These are phyloP conservation scores for Fusarium tuaranense DNA, from an alignment of 2,329 filamentous ascomycete genomes.

Conservation along the genomic window DNA sequence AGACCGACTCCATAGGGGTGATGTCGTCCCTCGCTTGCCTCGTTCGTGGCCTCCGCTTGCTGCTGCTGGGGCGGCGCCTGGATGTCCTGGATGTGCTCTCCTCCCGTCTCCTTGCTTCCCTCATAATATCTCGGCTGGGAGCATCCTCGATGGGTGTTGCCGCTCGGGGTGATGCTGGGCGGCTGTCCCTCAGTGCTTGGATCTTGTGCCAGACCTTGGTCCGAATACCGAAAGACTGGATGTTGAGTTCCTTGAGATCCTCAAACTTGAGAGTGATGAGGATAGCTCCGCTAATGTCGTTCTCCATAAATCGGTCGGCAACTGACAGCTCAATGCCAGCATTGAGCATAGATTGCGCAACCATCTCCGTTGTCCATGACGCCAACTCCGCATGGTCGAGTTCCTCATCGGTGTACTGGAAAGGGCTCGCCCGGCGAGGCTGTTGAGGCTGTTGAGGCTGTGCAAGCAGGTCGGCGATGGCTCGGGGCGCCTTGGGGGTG, in stretches of 20 bases:
- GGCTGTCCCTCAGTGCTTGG: constrained; percentile 72
- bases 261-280: constrained; percentile 93
- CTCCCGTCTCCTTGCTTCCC: constrained; percentile 57
- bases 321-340: constrained; percentile 81
- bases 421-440: constrained; percentile 60
- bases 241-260: constrained; percentile 84
- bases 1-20: constrained; percentile 84
- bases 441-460: constrained; percentile 26
- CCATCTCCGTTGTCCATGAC: constrained; percentile 79
- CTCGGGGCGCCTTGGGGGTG: constrained; percentile 70
- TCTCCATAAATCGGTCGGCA: constrained; percentile 86
- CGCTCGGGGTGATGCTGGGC: constrained; percentile 62
- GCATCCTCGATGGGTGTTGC: constrained; percentile 72
- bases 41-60: constrained; percentile 54
- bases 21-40: constrained; percentile 70
- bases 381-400: constrained; percentile 71
- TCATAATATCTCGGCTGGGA: constrained; percentile 62
- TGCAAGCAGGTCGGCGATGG: constrained; percentile 43
- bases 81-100: constrained; percentile 48
- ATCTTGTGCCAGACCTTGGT: constrained; percentile 86
- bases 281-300: constrained; percentile 92
- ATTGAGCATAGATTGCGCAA: constrained; percentile 88
- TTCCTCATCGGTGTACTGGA: constrained; percentile 67
- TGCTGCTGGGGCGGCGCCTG: constrained; percentile 54
- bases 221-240: constrained; percentile 83